These are phyloP conservation scores for Malania oleifera DNA, from an alignment of 164 flowering plant species.

Conservation along the genomic window DNA sequence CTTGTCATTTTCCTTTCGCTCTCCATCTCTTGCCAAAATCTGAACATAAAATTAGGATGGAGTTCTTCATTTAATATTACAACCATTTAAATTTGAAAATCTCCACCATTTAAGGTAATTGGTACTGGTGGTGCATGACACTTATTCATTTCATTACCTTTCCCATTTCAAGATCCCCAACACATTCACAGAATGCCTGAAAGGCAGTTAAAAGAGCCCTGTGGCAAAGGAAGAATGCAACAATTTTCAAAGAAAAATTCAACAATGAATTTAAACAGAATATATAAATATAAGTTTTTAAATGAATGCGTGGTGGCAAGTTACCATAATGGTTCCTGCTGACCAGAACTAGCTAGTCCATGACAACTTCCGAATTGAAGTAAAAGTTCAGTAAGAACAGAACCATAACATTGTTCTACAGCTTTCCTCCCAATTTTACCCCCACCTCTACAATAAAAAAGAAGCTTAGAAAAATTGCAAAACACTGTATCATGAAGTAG, in stretches of 20 bases:
- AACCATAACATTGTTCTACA: slow-evolving; percentile 76
- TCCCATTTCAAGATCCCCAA: slow-evolving; percentile 99
- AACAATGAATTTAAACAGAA: neutral
- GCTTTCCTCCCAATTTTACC: slow-evolving; percentile 89
- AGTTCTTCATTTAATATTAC: neutral
- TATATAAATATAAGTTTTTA: neutral
- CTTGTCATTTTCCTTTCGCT: slow-evolving; percentile 69
- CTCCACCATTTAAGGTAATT: neutral
- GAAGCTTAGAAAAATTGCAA: slow-evolving; percentile 4
- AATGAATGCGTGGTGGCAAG: neutral
- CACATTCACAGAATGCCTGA: slow-evolving; percentile 98
- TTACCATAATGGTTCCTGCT: slow-evolving; percentile 74
- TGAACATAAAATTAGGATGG: slow-evolving; percentile 15
- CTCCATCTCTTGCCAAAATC: slow-evolving; percentile 91
- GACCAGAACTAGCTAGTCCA: slow-evolving; percentile 61
- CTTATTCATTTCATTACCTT: slow-evolving; percentile 48
- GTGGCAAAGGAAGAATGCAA: slow-evolving; percentile 14
- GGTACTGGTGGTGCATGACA: neutral
- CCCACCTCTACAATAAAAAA: slow-evolving; percentile 67
- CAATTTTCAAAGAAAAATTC: neutral
- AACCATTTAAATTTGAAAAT: neutral
- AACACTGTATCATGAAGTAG: neutral
- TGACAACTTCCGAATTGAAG: slow-evolving; percentile 86
- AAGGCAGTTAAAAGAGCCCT: slow-evolving; percentile 77
- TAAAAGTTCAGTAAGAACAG: slow-evolving; percentile 68